Base-by-base conservation (phyloP, 176 grass and related monocot genomes). In the Hyparrhenia diplandra region DNA sequence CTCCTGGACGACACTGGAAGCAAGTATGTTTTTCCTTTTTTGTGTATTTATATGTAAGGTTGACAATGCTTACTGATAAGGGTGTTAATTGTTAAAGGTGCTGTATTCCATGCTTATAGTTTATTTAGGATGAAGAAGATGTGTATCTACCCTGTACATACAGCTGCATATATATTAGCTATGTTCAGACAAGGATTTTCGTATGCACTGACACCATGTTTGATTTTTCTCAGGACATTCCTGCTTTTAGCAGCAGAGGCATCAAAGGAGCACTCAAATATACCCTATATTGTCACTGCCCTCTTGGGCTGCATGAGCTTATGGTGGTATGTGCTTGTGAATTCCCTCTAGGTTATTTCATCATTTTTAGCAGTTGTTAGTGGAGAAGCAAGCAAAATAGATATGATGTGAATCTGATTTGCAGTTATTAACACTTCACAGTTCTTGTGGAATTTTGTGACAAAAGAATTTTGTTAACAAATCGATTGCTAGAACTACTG, bases 231-330 rank as follows among this genome's bases (percentile, higher is more conserved):
- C 74, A 94, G 89, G 95, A 97, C 85, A 97, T 97, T 24, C 92
- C 95, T 78, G 65, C 92, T 70, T 88, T 94, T n/a, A 85, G 90
- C 84, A 65, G 77, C 88, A 41, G 90, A 91, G 70, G 90, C 92
- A 49, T 95, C 88, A 9, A 84, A 89, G 85, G 86, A 89, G 70
- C 90, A 95, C 65, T 85, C 82, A 20, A 82, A 94, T 27, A 57
- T 98, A 91, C 82, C 88, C 2, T 98, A 89, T 54, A 64, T 98
- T 58, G 79, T 95, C 74, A 95, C 88, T 80, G 95, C 90, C 67
- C 92, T 76, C 90, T 98, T 84, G 95, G 95, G 61, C 85, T 98
- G 45, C 92, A 95, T 80, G 95, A 89, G 68, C 95, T 98, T 94
- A 81, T 98, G 79, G 92, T 95, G 90, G 95, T 98, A 89, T 71